phyloP scores from a whole-genome alignment of 2,329 filamentous ascomycete genomes.

The Aspergillus tamarii region DNA sequence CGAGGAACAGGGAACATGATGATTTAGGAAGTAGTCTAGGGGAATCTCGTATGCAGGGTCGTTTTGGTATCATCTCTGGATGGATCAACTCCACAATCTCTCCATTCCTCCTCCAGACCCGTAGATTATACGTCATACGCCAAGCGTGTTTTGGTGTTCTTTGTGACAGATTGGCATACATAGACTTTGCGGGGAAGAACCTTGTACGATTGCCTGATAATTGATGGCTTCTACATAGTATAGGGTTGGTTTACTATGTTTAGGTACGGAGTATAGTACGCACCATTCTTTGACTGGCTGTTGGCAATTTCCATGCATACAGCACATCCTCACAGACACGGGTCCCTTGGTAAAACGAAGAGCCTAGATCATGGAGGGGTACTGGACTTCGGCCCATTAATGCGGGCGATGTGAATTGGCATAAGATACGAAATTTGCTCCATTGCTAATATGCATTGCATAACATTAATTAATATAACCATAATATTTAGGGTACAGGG shows the following conservation, averaged over 20 bases:
- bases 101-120: background rate
- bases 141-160: background rate
- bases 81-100: background rate
- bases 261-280: too few relatives aligned
- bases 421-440: background rate
- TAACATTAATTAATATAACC: background rate
- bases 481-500: background rate
- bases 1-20: too few relatives aligned
- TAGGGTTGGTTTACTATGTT: background rate
- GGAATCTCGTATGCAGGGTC: background rate
- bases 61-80: background rate
- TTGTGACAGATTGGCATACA: background rate
- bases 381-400: background rate
- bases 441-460: conserved; percentile 1
- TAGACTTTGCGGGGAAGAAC: background rate
- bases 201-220: background rate
- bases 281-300: too few relatives aligned
- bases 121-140: background rate
- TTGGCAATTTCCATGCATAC: too few relatives aligned
- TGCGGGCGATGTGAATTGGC: background rate
- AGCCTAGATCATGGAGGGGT: background rate
- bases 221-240: background rate
- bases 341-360: background rate
- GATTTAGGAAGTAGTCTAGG: background rate
- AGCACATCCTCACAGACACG: too few relatives aligned